Base-by-base conservation (phyloP, 345 rosid species). In the Pistacia atlantica region DNA sequence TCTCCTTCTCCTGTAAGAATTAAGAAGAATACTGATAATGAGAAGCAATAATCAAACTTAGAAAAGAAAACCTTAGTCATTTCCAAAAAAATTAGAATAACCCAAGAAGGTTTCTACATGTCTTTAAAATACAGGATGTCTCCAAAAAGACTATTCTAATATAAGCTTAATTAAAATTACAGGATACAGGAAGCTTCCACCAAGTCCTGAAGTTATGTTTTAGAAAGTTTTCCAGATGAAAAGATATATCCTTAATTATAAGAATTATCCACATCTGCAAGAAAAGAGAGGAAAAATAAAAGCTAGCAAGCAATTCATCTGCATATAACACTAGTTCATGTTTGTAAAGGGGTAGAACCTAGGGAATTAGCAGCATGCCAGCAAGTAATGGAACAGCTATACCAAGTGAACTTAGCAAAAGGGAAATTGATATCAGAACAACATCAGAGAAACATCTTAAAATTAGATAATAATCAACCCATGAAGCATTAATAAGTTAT, bases 1-100 rank as follows among this genome's bases (percentile, higher is more conserved):
- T 87, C 67, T 72, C 90, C 77, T 88, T 93, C 69, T 92, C 97
- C 97, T 93, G 72, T 81, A 75, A 75, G 69, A 17, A 72, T 56
- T 17, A 57, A 31, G 11, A 22, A 78, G 52, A 3, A 14, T 56
- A 67, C 68, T 17, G 55, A 28, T 59, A 31, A 51, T 17, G 4
- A 63, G 58, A 18, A n/a, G 64, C 72, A 52, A 18, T 28, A 25
- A 64, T 58, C 60, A 65, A 45, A 74, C 49, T 72, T 62, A 57
- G 25, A 71, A 69, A 74, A 55, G 31, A 67, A 67, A 71, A 52
- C 48, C 52, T 37, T 20, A 38, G 57, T 20, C 33, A n/a, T 73
- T 33, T 54, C 49, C 52, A 16, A 67, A 62, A 22, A 63, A 62
- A 49, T n/a, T 35, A 51, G 13, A 51, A 62, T 14, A 73, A 18